Evolutionary conservation across 116 monocot genomes (phyloP), one percentile per base, ranked within the genome.

Genomic region (Cymodocea nodosa): DNA sequence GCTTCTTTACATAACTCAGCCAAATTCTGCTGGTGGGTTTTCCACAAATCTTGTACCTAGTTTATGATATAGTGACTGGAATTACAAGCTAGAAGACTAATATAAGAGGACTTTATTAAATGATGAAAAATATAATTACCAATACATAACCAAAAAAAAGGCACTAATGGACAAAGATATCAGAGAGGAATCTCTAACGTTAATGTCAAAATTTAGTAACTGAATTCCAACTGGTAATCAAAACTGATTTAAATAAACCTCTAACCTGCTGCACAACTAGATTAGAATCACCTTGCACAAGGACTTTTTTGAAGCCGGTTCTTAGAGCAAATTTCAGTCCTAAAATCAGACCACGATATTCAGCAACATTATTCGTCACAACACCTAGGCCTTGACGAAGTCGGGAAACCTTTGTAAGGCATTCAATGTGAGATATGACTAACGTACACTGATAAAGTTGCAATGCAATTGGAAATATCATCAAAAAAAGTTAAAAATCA

Each of bases 1-100:
- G 76, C 93, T 72, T 88, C 83, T 66, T 78, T 74, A 59, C 73
- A 81, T 67, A 88, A 75, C n/a, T 66, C 71, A 35, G 66, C 63
- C 79, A 93, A 54, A 67, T 85, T 77, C 37, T 69, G 74, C 16
- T 81, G 73, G 67, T 76, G 75, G 51, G 76, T 65, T 80, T 80
- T 70, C 85, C 85, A 93, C 6, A 63, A 20, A 35, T 64, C 83
- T 72, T 76, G 63, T 52, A 93, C 83, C 93, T 93, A 70, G 68
- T 50, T 25, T 35, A 53, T 15, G 23, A 65, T 50, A 68, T n/a
- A 52, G 2, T 35, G 22, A 65, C 16, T 30, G 34, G 13, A 22
- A 22, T 52, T 30, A 56, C 23, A 68, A 50, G 25, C 20, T 13
- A 62, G 52, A 15, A 40, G 19, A 48, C 40, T 57, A 57, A 24